These are phyloP conservation scores for Fusarium circinatum DNA, from an alignment of 2,329 filamentous ascomycete species.

Conservation along the genomic window DNA sequence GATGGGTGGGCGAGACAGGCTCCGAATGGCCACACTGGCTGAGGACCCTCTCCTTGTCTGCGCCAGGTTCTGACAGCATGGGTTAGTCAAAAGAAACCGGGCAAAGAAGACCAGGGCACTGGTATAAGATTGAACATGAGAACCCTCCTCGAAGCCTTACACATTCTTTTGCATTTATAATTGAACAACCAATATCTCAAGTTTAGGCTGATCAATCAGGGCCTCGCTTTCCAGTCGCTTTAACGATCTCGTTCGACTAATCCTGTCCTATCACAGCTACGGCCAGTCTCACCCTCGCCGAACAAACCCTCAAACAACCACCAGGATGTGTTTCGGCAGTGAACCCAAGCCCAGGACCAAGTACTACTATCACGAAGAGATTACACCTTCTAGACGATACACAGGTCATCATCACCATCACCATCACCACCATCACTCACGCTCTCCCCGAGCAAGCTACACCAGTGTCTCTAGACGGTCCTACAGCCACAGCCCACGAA, in stretches of 20 bases:
- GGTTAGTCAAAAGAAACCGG: constrained; percentile 42
- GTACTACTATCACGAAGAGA: constrained; percentile 67
- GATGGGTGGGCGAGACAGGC: constrained; percentile 35
- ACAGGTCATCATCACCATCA: constrained; percentile 50
- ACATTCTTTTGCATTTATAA: constrained; percentile 11
- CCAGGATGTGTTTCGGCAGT: constrained; percentile 62
- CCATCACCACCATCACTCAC: constrained; percentile 48
- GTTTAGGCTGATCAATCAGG: not conserved
- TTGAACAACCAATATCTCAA: not conserved
- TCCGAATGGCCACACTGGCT: constrained; percentile 34
- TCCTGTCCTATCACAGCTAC: not conserved
- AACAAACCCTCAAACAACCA: constrained; percentile 15
- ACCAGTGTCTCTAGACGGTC: constrained; percentile 52
- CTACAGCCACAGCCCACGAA: constrained; percentile 55
- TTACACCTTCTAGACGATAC: constrained; percentile 57
- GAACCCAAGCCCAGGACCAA: constrained; percentile 55
- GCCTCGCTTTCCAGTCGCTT: not conserved
- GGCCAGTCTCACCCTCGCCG: not conserved
- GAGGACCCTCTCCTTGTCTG: constrained; percentile 36
- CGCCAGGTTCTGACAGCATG: constrained; percentile 35
- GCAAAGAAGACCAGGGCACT: constrained; percentile 38
- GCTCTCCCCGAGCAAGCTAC: constrained; percentile 57
- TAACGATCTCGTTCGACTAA: not conserved
- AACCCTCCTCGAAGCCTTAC: constrained; percentile 18
- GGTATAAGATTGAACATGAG: constrained; percentile 41